Evolutionary conservation across 2,329 filamentous ascomycete genomes (phyloP).

Genomic region (Lachnellula arida): DNA sequence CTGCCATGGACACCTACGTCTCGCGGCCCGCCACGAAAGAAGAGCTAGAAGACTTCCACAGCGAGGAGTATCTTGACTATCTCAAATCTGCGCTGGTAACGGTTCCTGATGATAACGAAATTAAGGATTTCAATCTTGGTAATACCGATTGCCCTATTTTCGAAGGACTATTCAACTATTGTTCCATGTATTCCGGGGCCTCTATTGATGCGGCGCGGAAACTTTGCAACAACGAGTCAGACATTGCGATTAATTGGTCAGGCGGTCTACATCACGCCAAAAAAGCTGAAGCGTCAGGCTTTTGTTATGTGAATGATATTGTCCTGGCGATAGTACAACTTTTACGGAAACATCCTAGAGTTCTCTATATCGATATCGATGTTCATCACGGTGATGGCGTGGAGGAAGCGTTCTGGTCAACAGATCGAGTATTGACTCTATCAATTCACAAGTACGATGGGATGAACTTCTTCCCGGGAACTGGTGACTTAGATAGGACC

Average conservation of each 20-base stretch:
- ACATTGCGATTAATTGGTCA: slow-evolving; percentile 97
- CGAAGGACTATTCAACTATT: slow-evolving; percentile 92
- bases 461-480: slow-evolving; percentile 79
- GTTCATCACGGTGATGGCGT: slow-evolving; percentile 90
- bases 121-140: slow-evolving; percentile 70
- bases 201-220: slow-evolving; percentile 89
- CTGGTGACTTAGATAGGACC: slow-evolving; percentile 80
- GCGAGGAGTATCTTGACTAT: slow-evolving; percentile 85
- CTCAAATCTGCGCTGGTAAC: slow-evolving; percentile 67
- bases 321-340: slow-evolving; percentile 89
- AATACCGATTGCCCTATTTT: slow-evolving; percentile 96
- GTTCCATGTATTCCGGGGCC: slow-evolving; percentile 85
- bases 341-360: slow-evolving; percentile 73
- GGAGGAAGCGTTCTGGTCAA: slow-evolving; percentile 86
- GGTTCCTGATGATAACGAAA: slow-evolving; percentile 60
- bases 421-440: slow-evolving; percentile 84
- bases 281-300: slow-evolving; percentile 86
- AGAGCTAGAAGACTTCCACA: slow-evolving; percentile 83
- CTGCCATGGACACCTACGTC: slow-evolving; percentile 93
- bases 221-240: slow-evolving; percentile 77
- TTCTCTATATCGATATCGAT: slow-evolving; percentile 92
- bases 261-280: slow-evolving; percentile 96
- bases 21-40: slow-evolving; percentile 80
- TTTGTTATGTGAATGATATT: slow-evolving; percentile 99
- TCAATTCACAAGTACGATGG: slow-evolving; percentile 97